These are phyloP conservation scores for Pyropia haitanensis DNA, from an alignment of 23 red algal species.

Conservation along the genomic window DNA sequence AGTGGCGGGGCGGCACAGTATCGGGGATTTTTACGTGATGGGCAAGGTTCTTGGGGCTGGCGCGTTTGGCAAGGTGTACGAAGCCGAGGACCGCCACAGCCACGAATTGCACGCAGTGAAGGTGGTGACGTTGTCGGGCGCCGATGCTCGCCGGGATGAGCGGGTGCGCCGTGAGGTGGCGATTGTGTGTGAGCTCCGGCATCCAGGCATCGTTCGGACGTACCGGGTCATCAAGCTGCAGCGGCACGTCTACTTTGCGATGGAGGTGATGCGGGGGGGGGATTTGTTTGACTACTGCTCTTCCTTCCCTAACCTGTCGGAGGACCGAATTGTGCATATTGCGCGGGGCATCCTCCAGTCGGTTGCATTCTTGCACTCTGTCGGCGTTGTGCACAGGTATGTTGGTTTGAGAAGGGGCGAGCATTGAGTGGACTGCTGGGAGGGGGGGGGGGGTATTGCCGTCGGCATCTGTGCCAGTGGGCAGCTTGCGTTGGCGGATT, in stretches of 20 bases:
- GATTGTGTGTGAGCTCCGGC: constrained; percentile 60
- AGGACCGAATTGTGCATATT: constrained; percentile 48
- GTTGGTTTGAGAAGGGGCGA: too few species aligned
- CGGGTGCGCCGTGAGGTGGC: constrained; percentile 73
- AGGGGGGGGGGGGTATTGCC: too few species aligned
- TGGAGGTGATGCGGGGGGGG: constrained; percentile 81
- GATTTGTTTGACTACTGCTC: constrained; percentile 80
- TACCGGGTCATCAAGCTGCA: constrained; percentile 61
- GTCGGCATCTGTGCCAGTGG: too few species aligned
- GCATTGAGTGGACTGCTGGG: too few species aligned
- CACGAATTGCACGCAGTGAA: constrained; percentile 69
- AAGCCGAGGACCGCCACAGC: constrained; percentile 37
- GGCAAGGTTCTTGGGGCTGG: constrained; percentile 77
- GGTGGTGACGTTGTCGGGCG: constrained; percentile 48
- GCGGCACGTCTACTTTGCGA: constrained; percentile 43
- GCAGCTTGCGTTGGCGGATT: too few species aligned
- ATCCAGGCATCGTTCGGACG: constrained; percentile 68
- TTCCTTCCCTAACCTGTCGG: constrained; percentile 41
- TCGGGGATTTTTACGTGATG: constrained; percentile 85
- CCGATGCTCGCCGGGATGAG: constrained; percentile 43
- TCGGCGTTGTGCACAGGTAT: constrained; percentile 51
- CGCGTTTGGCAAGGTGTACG: constrained; percentile 74
- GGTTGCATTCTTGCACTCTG: constrained; percentile 61
- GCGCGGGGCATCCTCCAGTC: constrained; percentile 63
- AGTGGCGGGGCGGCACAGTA: not conserved